phyloP scores from a whole-genome alignment of 1,284 basidiomycete genomes.

The Puccinia polysora region DNA sequence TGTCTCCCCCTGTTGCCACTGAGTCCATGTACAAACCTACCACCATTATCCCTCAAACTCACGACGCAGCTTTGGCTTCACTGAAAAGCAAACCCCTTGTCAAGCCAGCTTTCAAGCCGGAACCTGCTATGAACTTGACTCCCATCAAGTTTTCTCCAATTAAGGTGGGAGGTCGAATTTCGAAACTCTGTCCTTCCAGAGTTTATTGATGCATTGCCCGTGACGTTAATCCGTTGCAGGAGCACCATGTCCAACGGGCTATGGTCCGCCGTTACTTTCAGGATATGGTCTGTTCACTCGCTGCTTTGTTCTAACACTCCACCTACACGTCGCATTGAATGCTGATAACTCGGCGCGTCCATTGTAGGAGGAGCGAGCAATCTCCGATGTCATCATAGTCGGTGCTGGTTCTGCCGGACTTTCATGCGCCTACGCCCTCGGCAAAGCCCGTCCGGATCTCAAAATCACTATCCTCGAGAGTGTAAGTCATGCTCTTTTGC shows the following conservation, averaged over 20 bases:
- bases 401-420: conserved; percentile 77
- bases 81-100: no score
- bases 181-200: neutral
- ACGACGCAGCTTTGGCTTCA: no score
- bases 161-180: conserved; percentile 5
- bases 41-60: no score
- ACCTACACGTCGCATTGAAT: no score
- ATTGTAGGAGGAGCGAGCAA: conserved; percentile 65
- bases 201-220: no score
- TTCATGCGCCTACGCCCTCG: conserved; percentile 71
- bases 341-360: no score
- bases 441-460: no score
- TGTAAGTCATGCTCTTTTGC: conserved; percentile 52
- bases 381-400: conserved; percentile 74
- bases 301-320: conserved; percentile 62
- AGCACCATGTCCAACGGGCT: conserved; percentile 69
- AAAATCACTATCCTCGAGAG: no score
- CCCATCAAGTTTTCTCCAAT: conserved; percentile 27
- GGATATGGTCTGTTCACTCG: conserved; percentile 57
- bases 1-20: no score
- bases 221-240: no score
- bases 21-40: no score
- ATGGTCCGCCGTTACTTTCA: no score
- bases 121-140: conserved; percentile 1
- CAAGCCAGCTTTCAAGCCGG: conserved; percentile 18